These are phyloP conservation scores for Verbena officinalis DNA, from an alignment of 257 asterid genomes.

Conservation along the genomic window DNA sequence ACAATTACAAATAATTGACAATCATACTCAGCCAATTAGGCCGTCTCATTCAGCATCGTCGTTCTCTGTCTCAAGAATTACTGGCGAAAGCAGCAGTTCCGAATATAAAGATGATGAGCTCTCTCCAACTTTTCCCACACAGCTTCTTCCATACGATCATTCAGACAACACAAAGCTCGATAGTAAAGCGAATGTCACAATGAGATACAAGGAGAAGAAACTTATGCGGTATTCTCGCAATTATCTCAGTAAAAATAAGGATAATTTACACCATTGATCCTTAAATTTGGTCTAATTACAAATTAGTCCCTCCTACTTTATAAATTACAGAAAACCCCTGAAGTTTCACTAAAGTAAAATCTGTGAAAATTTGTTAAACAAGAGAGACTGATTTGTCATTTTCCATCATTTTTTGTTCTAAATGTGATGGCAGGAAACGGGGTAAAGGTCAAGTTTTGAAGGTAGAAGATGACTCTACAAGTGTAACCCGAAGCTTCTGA, in stretches of 20 bases:
- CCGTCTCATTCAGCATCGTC: constrained; percentile 38
- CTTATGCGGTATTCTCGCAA: constrained; percentile 43
- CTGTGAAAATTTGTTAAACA: too few species aligned
- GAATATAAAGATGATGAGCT: constrained; percentile 45
- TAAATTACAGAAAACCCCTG: too few species aligned
- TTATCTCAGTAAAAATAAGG: neutral
- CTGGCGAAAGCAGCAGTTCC: constrained; percentile 51
- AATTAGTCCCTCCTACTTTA: neutral
- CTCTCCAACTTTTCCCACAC: constrained; percentile 31
- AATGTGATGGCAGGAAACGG: constrained; percentile 43
- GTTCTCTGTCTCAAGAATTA: constrained; percentile 43
- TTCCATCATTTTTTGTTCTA: constrained; percentile 20
- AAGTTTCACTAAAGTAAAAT: too few species aligned
- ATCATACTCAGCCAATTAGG: constrained; percentile 12
- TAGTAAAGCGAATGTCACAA: constrained; percentile 36
- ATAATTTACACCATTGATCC: too few species aligned
- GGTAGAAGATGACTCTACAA: constrained; percentile 34
- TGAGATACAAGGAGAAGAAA: constrained; percentile 54
- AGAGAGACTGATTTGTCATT: too few species aligned
- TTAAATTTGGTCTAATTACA: too few species aligned
- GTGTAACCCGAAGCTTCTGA: constrained; percentile 37
- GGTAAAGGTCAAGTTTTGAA: constrained; percentile 32
- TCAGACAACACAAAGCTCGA: constrained; percentile 28
- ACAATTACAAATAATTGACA: neutral
- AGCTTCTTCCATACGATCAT: constrained; percentile 25